Conservation (phyloP, 371 early-diverging fungal genomes). For the Globomyces sp. region DNA sequence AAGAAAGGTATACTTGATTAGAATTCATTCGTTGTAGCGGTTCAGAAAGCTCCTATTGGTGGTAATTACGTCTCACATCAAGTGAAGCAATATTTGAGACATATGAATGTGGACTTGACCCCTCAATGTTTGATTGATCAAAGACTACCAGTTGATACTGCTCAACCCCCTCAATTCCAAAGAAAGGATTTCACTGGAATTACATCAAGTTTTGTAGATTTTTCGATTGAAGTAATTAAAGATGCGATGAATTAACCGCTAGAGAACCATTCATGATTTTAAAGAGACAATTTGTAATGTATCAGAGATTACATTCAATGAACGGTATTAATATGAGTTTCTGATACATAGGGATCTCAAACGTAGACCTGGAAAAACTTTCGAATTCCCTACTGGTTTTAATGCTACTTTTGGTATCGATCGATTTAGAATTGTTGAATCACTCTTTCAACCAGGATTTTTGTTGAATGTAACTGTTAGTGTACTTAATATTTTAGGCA, state of each 20-base stretch:
- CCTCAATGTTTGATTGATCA: slow-evolving; percentile 79
- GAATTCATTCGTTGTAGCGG: slow-evolving; percentile 37
- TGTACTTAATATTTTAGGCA: not conserved
- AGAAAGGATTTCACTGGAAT: slow-evolving; percentile 38
- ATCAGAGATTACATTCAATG: slow-evolving; percentile 67
- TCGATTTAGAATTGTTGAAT: slow-evolving; percentile 82
- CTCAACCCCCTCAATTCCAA: slow-evolving; percentile 58
- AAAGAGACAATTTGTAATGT: slow-evolving; percentile 92
- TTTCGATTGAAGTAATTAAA: slow-evolving; percentile 27
- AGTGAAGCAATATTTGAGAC: slow-evolving; percentile 63
- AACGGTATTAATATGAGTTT: slow-evolving; percentile 51
- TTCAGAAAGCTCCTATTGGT: slow-evolving; percentile 72
- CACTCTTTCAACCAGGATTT: slow-evolving; percentile 76
- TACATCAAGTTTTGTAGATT: slow-evolving; percentile 65
- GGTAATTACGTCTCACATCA: slow-evolving; percentile 82
- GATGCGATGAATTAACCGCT: not conserved
- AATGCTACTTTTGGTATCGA: slow-evolving; percentile 78
- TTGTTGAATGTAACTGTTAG: slow-evolving; percentile 20
- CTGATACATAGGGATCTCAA: slow-evolving; percentile 20
- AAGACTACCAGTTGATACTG: slow-evolving; percentile 72
- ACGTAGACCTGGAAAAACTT: slow-evolving; percentile 55
- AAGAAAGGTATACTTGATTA: slow-evolving; percentile 64
- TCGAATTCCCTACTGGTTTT: slow-evolving; percentile 95
- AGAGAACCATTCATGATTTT: slow-evolving; percentile 73
- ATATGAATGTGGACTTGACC: slow-evolving; percentile 61